Conservation (phyloP, 805 yeast species). For the Spathaspora boniae region DNA sequence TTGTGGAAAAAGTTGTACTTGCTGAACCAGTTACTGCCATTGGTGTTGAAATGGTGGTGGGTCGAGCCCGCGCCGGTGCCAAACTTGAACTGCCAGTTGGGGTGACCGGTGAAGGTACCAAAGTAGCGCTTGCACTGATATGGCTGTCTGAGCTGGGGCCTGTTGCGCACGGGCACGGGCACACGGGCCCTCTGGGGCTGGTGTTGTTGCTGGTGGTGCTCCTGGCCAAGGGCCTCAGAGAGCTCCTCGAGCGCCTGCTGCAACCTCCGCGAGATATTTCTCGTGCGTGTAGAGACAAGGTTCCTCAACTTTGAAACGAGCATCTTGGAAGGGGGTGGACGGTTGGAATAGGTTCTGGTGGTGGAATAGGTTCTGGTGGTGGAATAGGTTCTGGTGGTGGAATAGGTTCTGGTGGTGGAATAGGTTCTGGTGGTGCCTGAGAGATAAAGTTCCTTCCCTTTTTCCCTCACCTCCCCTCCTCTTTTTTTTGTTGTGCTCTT, state of each 20-base stretch:
- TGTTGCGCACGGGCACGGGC: constrained; percentile 29
- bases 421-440: too few species aligned
- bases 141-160: constrained; percentile 3
- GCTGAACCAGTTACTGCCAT: constrained; percentile 14
- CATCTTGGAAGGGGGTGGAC: constrained; percentile 8
- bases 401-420: too few species aligned
- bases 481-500: too few species aligned
- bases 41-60: too few species aligned
- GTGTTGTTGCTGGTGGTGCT: constrained; percentile 22
- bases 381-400: too few species aligned
- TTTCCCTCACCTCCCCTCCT: too few species aligned
- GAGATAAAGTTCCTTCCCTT: too few species aligned
- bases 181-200: constrained; percentile 31
- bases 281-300: constrained; percentile 40
- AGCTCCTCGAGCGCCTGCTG: constrained; percentile 48
- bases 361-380: too few species aligned
- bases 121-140: constrained; percentile 2
- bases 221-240: constrained; percentile 29
- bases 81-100: neutral
- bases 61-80: too few species aligned
- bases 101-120: neutral
- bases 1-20: constrained; percentile 6
- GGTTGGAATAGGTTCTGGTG: neutral
- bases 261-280: constrained; percentile 45
- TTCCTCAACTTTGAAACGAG: constrained; percentile 30